These are phyloP conservation scores for Cyclocybe aegerita DNA, from an alignment of 768 basidiomycete species.

Conservation along the genomic window DNA sequence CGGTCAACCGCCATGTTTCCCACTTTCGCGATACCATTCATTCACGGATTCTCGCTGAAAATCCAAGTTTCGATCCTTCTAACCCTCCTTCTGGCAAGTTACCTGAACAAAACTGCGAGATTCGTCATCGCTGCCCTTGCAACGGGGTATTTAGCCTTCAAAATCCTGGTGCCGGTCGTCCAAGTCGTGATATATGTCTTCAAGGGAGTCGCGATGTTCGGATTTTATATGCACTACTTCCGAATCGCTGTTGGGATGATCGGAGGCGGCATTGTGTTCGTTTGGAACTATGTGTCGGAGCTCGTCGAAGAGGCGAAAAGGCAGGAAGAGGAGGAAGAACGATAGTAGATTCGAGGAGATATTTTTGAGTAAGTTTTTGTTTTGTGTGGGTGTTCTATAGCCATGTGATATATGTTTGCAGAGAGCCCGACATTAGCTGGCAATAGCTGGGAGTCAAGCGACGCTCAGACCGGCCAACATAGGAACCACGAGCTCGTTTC, in stretches of 20 bases:
- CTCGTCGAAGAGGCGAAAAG: constrained; percentile 4
- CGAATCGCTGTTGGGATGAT: constrained; percentile 24
- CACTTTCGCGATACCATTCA: constrained; percentile 20
- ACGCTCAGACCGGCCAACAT: too few relatives aligned
- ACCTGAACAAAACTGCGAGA: constrained; percentile 24
- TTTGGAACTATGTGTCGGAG: constrained; percentile 14
- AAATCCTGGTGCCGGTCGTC: constrained; percentile 20
- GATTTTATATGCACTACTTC: constrained; percentile 36
- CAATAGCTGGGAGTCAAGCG: too few relatives aligned
- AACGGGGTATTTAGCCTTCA: constrained; percentile 25
- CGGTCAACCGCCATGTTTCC: constrained; percentile 1
- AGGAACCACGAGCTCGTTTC: too few relatives aligned
- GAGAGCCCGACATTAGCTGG: too few relatives aligned
- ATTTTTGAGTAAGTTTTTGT: too few relatives aligned
- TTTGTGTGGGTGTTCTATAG: too few relatives aligned
- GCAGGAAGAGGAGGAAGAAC: not conserved
- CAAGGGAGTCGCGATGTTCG: constrained; percentile 32
- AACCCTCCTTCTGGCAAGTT: constrained; percentile 26
- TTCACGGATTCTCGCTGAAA: constrained; percentile 27
- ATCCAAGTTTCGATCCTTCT: constrained; percentile 27
- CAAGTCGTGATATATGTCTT: constrained; percentile 23
- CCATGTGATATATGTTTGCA: too few relatives aligned
- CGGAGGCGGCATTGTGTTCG: constrained; percentile 15
- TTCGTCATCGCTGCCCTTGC: constrained; percentile 19
- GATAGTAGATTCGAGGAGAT: not conserved